Percentiles rank a stretch among this genome's conserved stretches.
phyloP scores from a whole-genome alignment of 305 asterid species.

The Fraxinus floribunda region DNA sequence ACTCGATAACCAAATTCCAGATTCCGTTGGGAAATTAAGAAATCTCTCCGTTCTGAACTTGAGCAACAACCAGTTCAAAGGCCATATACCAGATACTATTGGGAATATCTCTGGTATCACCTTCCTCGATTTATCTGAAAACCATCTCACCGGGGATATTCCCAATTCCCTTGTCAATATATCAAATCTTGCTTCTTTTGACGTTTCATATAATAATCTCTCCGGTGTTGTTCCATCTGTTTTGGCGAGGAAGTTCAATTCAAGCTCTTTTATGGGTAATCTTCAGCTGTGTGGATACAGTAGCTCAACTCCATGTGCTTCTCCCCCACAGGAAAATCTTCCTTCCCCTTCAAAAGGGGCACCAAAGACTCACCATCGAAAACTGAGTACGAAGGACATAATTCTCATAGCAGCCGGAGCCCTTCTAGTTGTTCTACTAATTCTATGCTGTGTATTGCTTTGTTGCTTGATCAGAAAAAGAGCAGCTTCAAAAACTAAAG shows the following conservation, averaged over 20 bases:
- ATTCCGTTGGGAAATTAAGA: constrained; percentile 30
- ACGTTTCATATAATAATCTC: constrained; percentile 69
- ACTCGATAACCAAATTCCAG: constrained; percentile 49
- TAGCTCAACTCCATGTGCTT: constrained; percentile 48
- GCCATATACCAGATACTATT: constrained; percentile 49
- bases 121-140: constrained; percentile 55
- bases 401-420: constrained; percentile 77
- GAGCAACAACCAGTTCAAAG: constrained; percentile 48
- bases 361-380: constrained; percentile 34
- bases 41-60: constrained; percentile 51
- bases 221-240: constrained; percentile 57
- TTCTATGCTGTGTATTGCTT: constrained; percentile 43
- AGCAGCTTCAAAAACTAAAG: constrained; percentile 40
- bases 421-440: constrained; percentile 42
- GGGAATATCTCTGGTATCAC: constrained; percentile 50
- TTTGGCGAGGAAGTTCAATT: constrained; percentile 61
- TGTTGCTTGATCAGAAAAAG: constrained; percentile 61
- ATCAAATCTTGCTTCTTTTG: constrained; percentile 48
- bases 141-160: constrained; percentile 65
- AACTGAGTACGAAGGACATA: constrained; percentile 70
- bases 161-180: constrained; percentile 49
- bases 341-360: constrained; percentile 39
- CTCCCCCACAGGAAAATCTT: constrained; percentile 37
- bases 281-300: constrained; percentile 73
- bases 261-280: constrained; percentile 72